phyloP scores from a whole-genome alignment of 2,329 filamentous ascomycete genomes.

The Gremmenia infestans region DNA sequence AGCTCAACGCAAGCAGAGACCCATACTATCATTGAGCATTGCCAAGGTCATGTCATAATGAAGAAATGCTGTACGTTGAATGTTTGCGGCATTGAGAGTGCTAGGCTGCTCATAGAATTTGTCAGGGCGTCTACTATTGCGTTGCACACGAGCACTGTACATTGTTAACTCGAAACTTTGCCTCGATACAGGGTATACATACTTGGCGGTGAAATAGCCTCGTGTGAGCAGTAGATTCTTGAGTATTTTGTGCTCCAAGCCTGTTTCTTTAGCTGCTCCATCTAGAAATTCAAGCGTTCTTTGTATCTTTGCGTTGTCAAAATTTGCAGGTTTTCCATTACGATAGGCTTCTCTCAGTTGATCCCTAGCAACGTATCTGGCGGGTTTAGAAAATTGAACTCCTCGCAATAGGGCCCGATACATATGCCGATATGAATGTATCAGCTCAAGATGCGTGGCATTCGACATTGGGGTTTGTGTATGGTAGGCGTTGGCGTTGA shows the following conservation, averaged over 20 bases:
- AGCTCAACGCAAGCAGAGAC: conserved; percentile 52
- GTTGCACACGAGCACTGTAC: neutral
- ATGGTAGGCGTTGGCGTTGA: neutral
- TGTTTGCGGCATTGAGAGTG: conserved; percentile 10
- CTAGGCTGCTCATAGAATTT: neutral
- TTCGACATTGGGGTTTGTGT: conserved; percentile 13
- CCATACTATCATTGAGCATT: conserved; percentile 72
- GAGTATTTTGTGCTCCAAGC: conserved; percentile 67
- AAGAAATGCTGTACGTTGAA: conserved; percentile 33
- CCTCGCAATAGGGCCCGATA: conserved; percentile 64
- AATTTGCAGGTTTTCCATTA: conserved; percentile 38
- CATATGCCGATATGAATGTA: conserved; percentile 65
- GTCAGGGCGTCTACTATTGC: conserved; percentile 7
- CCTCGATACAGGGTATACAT: neutral
- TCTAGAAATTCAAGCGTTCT: conserved; percentile 68
- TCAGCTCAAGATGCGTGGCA: conserved; percentile 36
- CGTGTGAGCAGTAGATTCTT: conserved; percentile 58
- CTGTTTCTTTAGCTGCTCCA: conserved; percentile 56
- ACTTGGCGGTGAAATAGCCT: conserved; percentile 12
- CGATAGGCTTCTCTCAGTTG: conserved; percentile 56
- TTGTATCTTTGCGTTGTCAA: conserved; percentile 48
- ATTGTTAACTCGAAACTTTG: neutral
- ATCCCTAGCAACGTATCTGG: conserved; percentile 57
- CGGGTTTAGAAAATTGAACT: conserved; percentile 65
- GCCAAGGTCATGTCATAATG: conserved; percentile 65